These are phyloP conservation scores for Prunus mira DNA, from an alignment of 306 rosid species.

Conservation along the genomic window DNA sequence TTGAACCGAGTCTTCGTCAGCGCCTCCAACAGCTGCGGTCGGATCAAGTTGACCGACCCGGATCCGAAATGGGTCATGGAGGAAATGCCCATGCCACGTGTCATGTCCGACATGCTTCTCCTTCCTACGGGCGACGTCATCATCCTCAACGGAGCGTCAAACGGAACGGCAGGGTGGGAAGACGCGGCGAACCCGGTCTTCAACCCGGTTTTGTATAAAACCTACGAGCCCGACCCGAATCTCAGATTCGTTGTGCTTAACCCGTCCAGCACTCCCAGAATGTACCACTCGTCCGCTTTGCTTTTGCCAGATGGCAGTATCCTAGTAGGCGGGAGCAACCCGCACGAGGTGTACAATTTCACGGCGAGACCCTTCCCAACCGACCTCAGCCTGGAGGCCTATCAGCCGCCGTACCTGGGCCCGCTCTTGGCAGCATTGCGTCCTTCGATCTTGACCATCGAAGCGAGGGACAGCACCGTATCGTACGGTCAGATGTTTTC, in stretches of 20 bases:
- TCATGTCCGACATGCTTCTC: slow-evolving; percentile 69
- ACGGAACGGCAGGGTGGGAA: slow-evolving; percentile 79
- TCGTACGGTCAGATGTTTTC: slow-evolving; percentile 37
- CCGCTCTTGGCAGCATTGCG: neutral
- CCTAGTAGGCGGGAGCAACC: slow-evolving; percentile 85
- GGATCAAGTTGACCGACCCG: slow-evolving; percentile 47
- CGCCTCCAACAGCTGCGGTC: slow-evolving; percentile 58
- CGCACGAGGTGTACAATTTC: slow-evolving; percentile 55
- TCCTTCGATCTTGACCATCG: slow-evolving; percentile 49
- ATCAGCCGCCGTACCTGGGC: slow-evolving; percentile 51
- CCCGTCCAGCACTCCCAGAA: slow-evolving; percentile 41
- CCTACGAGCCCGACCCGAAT: slow-evolving; percentile 9
- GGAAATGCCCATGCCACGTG: slow-evolving; percentile 59
- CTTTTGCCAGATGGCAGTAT: slow-evolving; percentile 61
- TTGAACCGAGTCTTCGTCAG: slow-evolving; percentile 18
- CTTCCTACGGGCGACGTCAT: slow-evolving; percentile 58
- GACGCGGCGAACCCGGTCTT: slow-evolving; percentile 46
- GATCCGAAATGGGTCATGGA: slow-evolving; percentile 63
- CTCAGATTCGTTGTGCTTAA: slow-evolving; percentile 37
- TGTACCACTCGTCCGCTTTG: slow-evolving; percentile 75
- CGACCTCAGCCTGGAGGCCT: slow-evolving; percentile 63
- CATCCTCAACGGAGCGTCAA: slow-evolving; percentile 63
- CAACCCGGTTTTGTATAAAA: slow-evolving; percentile 48
- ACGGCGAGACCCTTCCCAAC: slow-evolving; percentile 44
- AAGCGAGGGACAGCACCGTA: slow-evolving; percentile 15